phyloP scores from a whole-genome alignment of 495 filamentous ascomycete species.

The Bombardia bombarda region DNA sequence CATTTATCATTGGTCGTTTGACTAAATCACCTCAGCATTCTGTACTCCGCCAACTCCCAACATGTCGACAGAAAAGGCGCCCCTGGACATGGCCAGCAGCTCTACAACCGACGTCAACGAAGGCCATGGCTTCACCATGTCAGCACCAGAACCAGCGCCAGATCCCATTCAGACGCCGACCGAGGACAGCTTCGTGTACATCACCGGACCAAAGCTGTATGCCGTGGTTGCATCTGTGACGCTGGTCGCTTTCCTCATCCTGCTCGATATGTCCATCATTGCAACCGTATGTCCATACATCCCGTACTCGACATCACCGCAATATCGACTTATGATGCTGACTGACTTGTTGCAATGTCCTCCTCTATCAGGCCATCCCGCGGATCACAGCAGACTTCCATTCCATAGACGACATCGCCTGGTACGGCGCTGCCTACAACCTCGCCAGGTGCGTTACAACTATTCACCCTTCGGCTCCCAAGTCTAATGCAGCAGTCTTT shows the following conservation, averaged over 20 bases:
- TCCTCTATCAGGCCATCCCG: neutral
- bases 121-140: too few species aligned
- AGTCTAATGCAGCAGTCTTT: neutral
- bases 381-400: neutral
- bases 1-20: too few species aligned
- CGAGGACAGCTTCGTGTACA: too few species aligned
- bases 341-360: neutral
- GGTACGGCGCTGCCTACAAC: neutral
- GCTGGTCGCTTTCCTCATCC: neutral
- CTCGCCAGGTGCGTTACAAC: neutral
- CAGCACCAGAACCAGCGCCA: too few species aligned
- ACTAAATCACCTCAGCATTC: too few species aligned
- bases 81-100: too few species aligned
- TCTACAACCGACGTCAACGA: too few species aligned
- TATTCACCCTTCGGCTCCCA: neutral
- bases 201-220: neutral
- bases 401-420: neutral
- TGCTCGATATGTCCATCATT: neutral
- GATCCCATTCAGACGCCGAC: too few species aligned
- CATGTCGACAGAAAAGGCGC: too few species aligned
- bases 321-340: neutral
- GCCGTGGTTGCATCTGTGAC: neutral
- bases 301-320: neutral
- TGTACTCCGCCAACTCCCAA: too few species aligned
- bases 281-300: neutral